Conservation (phyloP, 306 rosid species). For the Lotus japonicus region DNA sequence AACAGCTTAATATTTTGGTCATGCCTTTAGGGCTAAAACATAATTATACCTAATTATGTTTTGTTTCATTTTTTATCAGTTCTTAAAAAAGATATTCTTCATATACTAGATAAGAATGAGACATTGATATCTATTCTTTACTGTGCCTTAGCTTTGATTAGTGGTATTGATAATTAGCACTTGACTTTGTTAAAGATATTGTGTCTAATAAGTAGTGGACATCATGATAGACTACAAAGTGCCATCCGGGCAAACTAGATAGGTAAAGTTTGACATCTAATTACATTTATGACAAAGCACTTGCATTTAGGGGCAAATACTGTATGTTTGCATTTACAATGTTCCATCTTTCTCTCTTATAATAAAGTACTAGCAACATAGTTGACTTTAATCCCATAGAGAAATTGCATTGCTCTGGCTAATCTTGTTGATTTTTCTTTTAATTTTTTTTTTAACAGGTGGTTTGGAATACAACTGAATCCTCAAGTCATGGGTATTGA, state of each 20-base stretch:
- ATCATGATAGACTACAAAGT: neutral
- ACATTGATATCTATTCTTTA: neutral
- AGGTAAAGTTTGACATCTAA: neutral
- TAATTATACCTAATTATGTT: neutral
- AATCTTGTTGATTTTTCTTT: conserved; percentile 13
- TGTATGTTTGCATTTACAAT: neutral
- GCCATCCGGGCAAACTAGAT: neutral
- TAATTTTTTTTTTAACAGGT: conserved; percentile 47
- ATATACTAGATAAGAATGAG: neutral
- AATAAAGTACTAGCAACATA: neutral
- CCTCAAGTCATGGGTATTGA: conserved; percentile 87
- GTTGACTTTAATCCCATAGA: conserved; percentile 11
- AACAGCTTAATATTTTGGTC: neutral
- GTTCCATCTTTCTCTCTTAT: neutral
- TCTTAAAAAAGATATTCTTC: neutral
- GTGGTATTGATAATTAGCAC: neutral
- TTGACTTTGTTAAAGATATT: neutral
- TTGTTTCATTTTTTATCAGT: neutral
- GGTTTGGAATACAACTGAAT: conserved; percentile 96
- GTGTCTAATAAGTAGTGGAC: neutral
- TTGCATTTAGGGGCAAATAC: neutral
- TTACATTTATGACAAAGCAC: neutral
- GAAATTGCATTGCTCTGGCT: conserved; percentile 6
- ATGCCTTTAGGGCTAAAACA: neutral
- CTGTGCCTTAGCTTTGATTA: neutral